A percentile compares a stretch with the other conserved stretches of the same genome.
These are phyloP conservation scores for Hymenoscyphus infarciens DNA, from an alignment of 2,329 filamentous ascomycete genomes.

Conservation along the genomic window DNA sequence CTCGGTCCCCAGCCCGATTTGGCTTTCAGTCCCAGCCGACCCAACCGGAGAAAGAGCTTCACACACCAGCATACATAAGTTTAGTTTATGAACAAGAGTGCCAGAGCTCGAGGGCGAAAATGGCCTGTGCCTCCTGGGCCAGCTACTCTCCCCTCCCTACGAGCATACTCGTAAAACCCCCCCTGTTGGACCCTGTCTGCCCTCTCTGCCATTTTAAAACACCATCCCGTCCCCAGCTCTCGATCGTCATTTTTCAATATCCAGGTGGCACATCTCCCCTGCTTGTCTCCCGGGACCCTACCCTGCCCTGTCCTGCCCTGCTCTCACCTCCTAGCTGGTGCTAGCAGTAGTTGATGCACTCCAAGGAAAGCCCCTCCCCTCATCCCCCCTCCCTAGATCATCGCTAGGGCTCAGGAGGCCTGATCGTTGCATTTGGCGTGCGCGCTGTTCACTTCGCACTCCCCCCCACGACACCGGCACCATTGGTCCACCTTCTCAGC, in stretches of 20 bases:
- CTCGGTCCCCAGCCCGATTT: conserved; percentile 3
- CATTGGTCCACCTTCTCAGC: conserved; percentile 4
- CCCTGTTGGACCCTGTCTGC: background rate
- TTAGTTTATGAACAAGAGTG: background rate
- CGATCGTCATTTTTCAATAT: conserved; percentile 8
- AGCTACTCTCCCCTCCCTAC: background rate
- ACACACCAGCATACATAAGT: background rate
- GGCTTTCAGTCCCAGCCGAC: background rate
- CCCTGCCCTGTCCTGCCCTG: conserved; percentile 2
- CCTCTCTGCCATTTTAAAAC: background rate
- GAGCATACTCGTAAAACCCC: background rate
- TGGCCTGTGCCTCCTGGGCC: conserved; percentile 2
- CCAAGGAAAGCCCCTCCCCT: conserved; percentile 6
- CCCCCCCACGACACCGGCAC: conserved; percentile 7
- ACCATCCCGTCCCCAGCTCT: background rate
- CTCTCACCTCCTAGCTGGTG: too few species aligned
- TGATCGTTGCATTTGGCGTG: conserved; percentile 15
- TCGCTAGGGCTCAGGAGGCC: conserved; percentile 10
- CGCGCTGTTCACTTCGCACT: conserved; percentile 12
- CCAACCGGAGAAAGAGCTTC: background rate
- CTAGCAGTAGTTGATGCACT: conserved; percentile 3
- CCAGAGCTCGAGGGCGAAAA: background rate
- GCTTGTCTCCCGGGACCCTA: background rate
- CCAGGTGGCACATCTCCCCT: conserved; percentile 3
- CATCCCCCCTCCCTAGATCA: conserved; percentile 9